These are phyloP conservation scores for Coelastrella sp. DNA, from an alignment of 139 green algal genomes.

Conservation along the genomic window DNA sequence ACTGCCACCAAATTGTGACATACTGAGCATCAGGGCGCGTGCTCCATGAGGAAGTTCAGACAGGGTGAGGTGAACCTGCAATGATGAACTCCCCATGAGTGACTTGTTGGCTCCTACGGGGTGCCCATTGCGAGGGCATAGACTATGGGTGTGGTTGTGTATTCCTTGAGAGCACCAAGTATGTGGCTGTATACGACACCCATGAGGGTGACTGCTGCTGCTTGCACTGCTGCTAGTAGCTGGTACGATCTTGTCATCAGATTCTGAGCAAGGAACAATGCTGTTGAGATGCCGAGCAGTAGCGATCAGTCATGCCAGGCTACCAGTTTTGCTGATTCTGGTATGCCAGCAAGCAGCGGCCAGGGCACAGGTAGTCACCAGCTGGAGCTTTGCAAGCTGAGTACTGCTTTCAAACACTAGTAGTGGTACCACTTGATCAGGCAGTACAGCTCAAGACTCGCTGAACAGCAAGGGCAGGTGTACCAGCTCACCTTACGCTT, in stretches of 20 bases:
- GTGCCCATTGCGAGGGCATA: background rate
- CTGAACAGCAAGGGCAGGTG: background rate
- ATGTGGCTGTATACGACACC: background rate
- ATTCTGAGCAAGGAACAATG: constrained; percentile 55
- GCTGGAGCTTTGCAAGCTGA: too few relatives aligned
- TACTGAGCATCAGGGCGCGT: constrained; percentile 32
- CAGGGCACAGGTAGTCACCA: too few relatives aligned
- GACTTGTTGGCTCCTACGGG: too few relatives aligned
- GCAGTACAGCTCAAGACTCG: too few relatives aligned
- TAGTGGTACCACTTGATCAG: too few relatives aligned
- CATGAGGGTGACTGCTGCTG: constrained; percentile 26
- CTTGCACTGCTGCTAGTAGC: constrained; percentile 39
- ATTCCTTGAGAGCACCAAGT: background rate
- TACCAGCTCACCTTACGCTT: constrained; percentile 19
- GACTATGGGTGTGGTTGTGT: too few relatives aligned
- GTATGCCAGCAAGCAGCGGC: constrained; percentile 53
- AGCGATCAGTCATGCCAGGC: constrained; percentile 33
- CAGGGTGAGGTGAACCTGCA: constrained; percentile 41
- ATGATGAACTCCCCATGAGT: background rate
- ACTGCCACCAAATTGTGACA: constrained; percentile 48
- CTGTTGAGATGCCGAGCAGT: constrained; percentile 51
- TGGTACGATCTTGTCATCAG: constrained; percentile 59
- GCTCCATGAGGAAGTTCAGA: constrained; percentile 29
- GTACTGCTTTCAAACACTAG: too few relatives aligned
- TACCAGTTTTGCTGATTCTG: constrained; percentile 43